A percentile compares a stretch with the other conserved stretches of the same genome.
Evolutionary conservation across 2,329 filamentous ascomycete species (phyloP).

Genomic region (Colletotrichum lentis): DNA sequence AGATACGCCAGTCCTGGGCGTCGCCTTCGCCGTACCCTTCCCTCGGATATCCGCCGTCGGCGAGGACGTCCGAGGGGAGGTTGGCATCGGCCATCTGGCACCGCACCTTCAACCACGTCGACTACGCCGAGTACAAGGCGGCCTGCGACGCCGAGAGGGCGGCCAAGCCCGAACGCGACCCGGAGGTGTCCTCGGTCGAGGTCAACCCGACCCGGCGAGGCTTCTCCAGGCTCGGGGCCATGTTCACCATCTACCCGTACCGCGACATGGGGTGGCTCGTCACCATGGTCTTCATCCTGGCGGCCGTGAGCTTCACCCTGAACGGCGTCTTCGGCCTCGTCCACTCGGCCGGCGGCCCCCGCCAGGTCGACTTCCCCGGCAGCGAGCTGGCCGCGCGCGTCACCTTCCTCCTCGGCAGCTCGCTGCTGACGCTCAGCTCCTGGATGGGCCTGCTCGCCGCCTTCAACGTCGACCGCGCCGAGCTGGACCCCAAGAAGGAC

Average conservation of each 20-base stretch:
- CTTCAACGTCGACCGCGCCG: slow-evolving; percentile 29
- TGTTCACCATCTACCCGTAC: slow-evolving; percentile 35
- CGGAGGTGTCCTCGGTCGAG: slow-evolving; percentile 17
- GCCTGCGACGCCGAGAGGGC: slow-evolving; percentile 30
- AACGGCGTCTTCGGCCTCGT: slow-evolving; percentile 31
- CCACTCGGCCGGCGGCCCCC: background rate
- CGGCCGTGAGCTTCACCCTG: slow-evolving; percentile 16
- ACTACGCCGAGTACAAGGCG: slow-evolving; percentile 34
- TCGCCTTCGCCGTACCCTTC: slow-evolving; percentile 26
- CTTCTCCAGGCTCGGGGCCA: slow-evolving; percentile 21
- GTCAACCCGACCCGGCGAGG: background rate
- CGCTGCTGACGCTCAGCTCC: slow-evolving; percentile 16
- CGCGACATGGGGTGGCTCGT: slow-evolving; percentile 35
- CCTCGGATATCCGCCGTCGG: slow-evolving; percentile 30
- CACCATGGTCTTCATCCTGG: slow-evolving; percentile 26
- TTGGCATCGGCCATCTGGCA: slow-evolving; percentile 30
- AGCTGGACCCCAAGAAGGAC: slow-evolving; percentile 26
- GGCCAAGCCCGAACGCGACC: slow-evolving; percentile 23
- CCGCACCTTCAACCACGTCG: slow-evolving; percentile 32
- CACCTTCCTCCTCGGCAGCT: slow-evolving; percentile 17
- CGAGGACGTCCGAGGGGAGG: slow-evolving; percentile 17
- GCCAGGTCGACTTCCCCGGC: slow-evolving; percentile 5
- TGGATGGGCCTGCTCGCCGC: slow-evolving; percentile 29
- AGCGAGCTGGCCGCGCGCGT: slow-evolving; percentile 9
- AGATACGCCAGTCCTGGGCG: slow-evolving; percentile 5